phyloP scores from a whole-genome alignment of 2,329 filamentous ascomycete genomes.

The Fusarium dimerum region DNA sequence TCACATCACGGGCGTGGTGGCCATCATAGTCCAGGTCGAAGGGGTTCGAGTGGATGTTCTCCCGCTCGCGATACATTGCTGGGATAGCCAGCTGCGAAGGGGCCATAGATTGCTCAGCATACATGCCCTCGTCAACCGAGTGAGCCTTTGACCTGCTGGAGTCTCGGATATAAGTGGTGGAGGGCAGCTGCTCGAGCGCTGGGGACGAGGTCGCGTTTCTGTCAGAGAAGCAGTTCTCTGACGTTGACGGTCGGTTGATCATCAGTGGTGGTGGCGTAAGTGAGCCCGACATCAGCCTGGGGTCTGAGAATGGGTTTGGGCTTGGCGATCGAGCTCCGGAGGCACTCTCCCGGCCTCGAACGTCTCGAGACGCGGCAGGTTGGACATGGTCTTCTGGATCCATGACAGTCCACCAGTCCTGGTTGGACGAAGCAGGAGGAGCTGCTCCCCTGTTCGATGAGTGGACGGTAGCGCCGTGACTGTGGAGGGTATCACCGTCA shows the following conservation, averaged over 20 bases:
- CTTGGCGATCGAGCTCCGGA: not conserved
- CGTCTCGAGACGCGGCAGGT: conserved; percentile 34
- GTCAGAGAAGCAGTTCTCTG: conserved; percentile 49
- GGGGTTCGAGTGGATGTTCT: conserved; percentile 63
- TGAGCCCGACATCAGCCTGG: conserved; percentile 42
- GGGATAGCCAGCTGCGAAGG: conserved; percentile 33
- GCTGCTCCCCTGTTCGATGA: conserved; percentile 7
- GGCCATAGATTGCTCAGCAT: conserved; percentile 29
- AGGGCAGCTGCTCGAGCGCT: conserved; percentile 30
- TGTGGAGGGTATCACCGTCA: conserved; percentile 36
- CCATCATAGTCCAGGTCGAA: conserved; percentile 59
- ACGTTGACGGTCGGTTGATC: conserved; percentile 9
- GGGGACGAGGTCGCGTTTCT: conserved; percentile 42
- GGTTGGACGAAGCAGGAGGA: conserved; percentile 13
- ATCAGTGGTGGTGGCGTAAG: conserved; percentile 41
- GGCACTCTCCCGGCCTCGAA: conserved; percentile 16
- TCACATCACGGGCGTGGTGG: conserved; percentile 19
- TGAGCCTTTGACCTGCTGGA: conserved; percentile 51
- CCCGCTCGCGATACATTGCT: conserved; percentile 37
- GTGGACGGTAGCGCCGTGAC: conserved; percentile 38
- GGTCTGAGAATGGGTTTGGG: conserved; percentile 39
- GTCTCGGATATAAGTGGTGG: conserved; percentile 47
- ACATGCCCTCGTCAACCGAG: conserved; percentile 37
- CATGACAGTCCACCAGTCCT: conserved; percentile 49
- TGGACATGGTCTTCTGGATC: conserved; percentile 41